Conservation (phyloP, 1,284 basidiomycete genomes). For the Heterobasidion occidentale region DNA sequence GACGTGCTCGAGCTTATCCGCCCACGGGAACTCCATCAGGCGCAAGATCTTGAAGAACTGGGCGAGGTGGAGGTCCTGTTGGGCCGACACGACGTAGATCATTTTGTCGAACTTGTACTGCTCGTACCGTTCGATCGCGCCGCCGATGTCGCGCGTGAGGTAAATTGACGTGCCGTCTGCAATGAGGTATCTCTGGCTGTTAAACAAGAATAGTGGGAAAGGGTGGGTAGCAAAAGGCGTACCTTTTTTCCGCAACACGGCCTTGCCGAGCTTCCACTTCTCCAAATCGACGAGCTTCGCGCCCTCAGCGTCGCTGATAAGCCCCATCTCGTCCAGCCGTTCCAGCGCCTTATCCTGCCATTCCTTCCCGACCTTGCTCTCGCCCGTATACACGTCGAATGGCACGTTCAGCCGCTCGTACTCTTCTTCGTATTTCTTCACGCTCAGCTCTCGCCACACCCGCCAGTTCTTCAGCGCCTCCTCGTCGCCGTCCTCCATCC, state of each 20-base stretch:
- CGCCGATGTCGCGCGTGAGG: constrained; percentile 96
- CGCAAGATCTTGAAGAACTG: constrained; percentile 96
- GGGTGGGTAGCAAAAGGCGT: constrained; percentile 9
- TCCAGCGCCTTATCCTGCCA: constrained; percentile 69
- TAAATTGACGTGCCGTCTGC: constrained; percentile 96
- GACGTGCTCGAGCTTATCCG: constrained; percentile 77
- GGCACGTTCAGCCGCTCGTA: constrained; percentile 88
- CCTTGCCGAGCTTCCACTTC: constrained; percentile 85
- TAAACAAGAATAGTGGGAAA: not conserved
- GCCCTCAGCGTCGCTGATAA: constrained; percentile 56
- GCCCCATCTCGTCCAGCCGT: constrained; percentile 46
- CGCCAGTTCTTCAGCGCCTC: constrained; percentile 83
- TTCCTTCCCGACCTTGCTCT: constrained; percentile 81
- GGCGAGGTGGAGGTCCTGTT: constrained; percentile 89
- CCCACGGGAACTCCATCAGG: constrained; percentile 88
- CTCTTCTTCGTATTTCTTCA: constrained; percentile 87
- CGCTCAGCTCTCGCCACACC: constrained; percentile 87
- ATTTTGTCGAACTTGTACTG: constrained; percentile 97
- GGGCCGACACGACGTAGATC: constrained; percentile 93
- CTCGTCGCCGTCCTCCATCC: constrained; percentile 94
- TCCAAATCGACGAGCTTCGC: constrained; percentile 79
- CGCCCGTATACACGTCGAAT: constrained; percentile 94
- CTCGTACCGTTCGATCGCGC: constrained; percentile 87
- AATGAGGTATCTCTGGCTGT: not conserved
- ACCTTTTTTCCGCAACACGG: constrained; percentile 86